Evolutionary conservation across 2,329 filamentous ascomycete genomes (phyloP), one percentile per base, ranked within the genome.

Genomic region (Colletotrichum chlorophyti): DNA sequence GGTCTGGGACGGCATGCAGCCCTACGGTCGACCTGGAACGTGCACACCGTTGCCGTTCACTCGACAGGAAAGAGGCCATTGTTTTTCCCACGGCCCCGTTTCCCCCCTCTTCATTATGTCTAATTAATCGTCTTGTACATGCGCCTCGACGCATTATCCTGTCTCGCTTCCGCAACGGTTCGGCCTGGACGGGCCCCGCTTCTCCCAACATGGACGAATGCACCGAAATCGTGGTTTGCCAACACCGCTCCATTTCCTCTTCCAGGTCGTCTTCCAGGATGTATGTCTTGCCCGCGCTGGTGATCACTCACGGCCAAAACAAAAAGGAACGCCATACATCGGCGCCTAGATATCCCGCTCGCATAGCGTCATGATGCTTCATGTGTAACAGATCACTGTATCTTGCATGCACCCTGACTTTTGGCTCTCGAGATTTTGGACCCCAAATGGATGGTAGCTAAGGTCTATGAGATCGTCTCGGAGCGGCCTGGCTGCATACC

Each of bases 1-100:
- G 55, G 55, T 59, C 55, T 59, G 47, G n/a, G 41, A 58, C 53
- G 53, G 47, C 46, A 51, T 58, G 55, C 55, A 59, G 55, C 55
- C 55, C 55, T 59, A 59, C 55, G 55, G 55, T 47, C 21, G 7
- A 15, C 41, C 35, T 32, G 51, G 51, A 40, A 49, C 55, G 43
- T 55, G 55, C 42, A 19, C 47, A 45, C 27, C 49, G 46, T 45
- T 43, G 40, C 15, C 32, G 31, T n/a, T 37, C 31, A n/a, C n/a
- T n/a, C n/a, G n/a, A n/a, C n/a, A n/a, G n/a, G n/a, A n/a, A n/a
- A n/a, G n/a, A n/a, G n/a, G n/a, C n/a, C n/a, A n/a, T n/a, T n/a
- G n/a, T n/a, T n/a, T n/a, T n/a, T n/a, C n/a, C n/a, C n/a, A n/a
- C n/a, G n/a, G n/a, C n/a, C n/a, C n/a, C n/a, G n/a, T n/a, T n/a